Percentiles rank a stretch among this genome's conserved stretches.
phyloP scores from a whole-genome alignment of 345 rosid species.

The Sonneratia caseolaris region DNA sequence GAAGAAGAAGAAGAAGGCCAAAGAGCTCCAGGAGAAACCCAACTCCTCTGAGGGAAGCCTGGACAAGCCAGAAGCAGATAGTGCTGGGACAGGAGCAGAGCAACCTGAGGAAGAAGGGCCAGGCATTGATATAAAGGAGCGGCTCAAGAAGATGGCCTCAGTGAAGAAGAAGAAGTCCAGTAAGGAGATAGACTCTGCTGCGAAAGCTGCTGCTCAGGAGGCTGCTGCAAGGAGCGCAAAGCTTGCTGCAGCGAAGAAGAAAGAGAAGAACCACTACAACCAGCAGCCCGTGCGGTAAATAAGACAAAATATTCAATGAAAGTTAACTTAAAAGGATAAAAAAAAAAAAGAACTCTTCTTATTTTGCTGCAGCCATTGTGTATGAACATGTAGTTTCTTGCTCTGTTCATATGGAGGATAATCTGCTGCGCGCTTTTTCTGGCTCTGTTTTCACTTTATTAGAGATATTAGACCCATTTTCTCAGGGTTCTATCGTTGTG shows the following conservation, averaged over 20 bases:
- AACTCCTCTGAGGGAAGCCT: background rate
- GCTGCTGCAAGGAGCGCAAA: slow-evolving; percentile 66
- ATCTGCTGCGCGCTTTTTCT: background rate
- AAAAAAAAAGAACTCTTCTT: background rate
- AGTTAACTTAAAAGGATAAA: too few relatives aligned
- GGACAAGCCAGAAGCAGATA: background rate
- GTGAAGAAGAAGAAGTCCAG: slow-evolving; percentile 53
- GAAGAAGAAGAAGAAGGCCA: slow-evolving; percentile 55
- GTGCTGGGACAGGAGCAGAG: background rate
- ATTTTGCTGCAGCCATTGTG: background rate
- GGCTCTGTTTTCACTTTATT: slow-evolving; percentile 1
- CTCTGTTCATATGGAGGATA: slow-evolving; percentile 21
- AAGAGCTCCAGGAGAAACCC: slow-evolving; percentile 37
- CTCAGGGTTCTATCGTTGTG: too few relatives aligned
- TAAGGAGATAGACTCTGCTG: slow-evolving; percentile 56
- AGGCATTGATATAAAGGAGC: slow-evolving; percentile 44
- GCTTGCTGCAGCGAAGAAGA: slow-evolving; percentile 70
- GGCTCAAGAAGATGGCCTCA: slow-evolving; percentile 45
- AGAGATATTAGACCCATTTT: background rate
- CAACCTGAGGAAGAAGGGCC: slow-evolving; percentile 26
- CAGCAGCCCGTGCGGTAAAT: slow-evolving; percentile 62
- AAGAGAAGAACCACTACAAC: slow-evolving; percentile 68
- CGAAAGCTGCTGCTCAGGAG: slow-evolving; percentile 56
- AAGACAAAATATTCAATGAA: background rate
- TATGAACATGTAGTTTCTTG: slow-evolving; percentile 22